Evolutionary conservation across 225 moss, liverwort and hornwort species (phyloP), one percentile per base, ranked within the genome.

Genomic region (Physcomitrium patens): DNA sequence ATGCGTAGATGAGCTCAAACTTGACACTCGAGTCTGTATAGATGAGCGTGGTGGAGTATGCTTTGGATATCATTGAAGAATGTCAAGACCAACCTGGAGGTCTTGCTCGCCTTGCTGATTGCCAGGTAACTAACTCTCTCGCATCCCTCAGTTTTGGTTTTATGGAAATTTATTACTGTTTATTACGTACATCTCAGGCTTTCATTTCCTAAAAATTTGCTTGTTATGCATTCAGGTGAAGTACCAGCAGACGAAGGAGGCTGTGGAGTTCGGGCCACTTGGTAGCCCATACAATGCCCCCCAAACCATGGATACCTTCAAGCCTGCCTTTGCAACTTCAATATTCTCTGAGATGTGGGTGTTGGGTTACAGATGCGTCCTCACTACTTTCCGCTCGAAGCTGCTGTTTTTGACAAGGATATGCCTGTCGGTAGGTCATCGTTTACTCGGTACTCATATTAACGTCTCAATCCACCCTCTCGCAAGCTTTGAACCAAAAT

Each of bases 11-110:
- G 31, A 37, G 31, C 31, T 37, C 31, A 4, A 37, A 2, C 31
- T 20, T 10, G 11, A 58, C 12, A 58, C 23, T 8, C 7, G 11
- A 58, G 10, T 47, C 60, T 26, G 52, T 51, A 74, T 84, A 89
- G 89, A 76, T 89, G 47, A 89, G 82, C 26, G 86, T 84, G n/a
- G 82, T 86, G 69, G 89, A 89, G 65, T 89, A 84, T 49, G 80
- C 75, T 2, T 59, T 89, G 2, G 89, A 89, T 60, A 82, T 77
- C 13, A 60, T 86, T 44, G 89, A 81, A 22, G 76, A 84, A 31
- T 78, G 74, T 11, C 83, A 78, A 67, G 61, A 31, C 2, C 65
- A 49, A 13, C 67, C 78, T 18, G 82, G 80, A 31, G 84, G 84
- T 10, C 80, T 86, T 51, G 16, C 62, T 16, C 62, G n/a, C 47